Percentiles rank a stretch among this genome's conserved stretches.
These are phyloP conservation scores for Backusella westeae DNA, from an alignment of 192 early-diverging fungal species.

Conservation along the genomic window DNA sequence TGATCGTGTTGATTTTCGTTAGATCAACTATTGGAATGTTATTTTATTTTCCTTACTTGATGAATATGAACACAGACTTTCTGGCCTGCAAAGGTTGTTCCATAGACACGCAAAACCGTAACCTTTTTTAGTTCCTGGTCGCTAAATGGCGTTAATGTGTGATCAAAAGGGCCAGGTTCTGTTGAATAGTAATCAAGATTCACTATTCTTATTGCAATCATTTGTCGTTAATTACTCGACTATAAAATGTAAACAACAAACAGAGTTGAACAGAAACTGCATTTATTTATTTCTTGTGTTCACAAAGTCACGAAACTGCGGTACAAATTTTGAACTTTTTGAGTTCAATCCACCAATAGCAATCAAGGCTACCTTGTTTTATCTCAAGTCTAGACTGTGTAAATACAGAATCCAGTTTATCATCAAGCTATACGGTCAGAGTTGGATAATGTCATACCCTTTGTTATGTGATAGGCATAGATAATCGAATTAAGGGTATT, in stretches of 20 bases:
- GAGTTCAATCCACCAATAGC: not conserved
- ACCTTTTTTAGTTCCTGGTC: slow-evolving; percentile 46
- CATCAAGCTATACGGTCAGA: no score
- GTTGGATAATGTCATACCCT: no score
- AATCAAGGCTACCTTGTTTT: not conserved
- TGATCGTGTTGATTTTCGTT: not conserved
- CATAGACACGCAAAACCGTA: slow-evolving; percentile 83
- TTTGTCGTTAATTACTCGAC: not conserved
- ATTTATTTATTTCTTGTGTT: not conserved
- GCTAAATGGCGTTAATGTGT: slow-evolving; percentile 33
- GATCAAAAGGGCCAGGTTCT: slow-evolving; percentile 42
- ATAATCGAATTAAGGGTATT: not conserved
- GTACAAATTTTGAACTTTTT: not conserved
- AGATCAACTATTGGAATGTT: not conserved
- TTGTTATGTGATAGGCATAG: no score
- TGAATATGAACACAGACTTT: slow-evolving; percentile 84
- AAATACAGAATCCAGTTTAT: no score
- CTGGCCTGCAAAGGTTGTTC: slow-evolving; percentile 65
- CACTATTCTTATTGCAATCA: slow-evolving; percentile 51
- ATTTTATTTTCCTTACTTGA: slow-evolving; percentile 44
- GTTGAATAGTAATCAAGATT: slow-evolving; percentile 64
- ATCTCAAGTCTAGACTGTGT: no score
- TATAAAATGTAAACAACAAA: not conserved
- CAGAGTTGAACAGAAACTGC: not conserved
- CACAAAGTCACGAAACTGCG: not conserved